Evolutionary conservation across 805 yeast species (phyloP).

Genomic region (Saccharomycopsis sp.): DNA sequence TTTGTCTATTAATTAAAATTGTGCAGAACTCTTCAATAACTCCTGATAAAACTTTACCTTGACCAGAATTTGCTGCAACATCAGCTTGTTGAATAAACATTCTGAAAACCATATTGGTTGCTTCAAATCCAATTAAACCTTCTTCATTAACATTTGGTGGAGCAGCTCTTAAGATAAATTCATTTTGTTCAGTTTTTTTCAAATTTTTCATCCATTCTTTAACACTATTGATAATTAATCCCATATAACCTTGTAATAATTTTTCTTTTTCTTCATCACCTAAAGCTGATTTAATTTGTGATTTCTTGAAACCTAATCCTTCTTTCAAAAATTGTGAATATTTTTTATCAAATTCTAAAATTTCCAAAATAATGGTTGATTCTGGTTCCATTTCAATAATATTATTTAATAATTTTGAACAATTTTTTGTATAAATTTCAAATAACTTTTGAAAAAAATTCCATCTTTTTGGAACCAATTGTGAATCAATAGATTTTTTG

Average conservation of each 20-base stretch:
- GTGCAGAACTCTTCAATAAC: conserved; percentile 63
- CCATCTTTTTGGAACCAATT: conserved; percentile 69
- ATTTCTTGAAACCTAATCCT: conserved; percentile 39
- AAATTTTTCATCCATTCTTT: conserved; percentile 76
- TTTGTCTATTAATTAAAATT: conserved; percentile 50
- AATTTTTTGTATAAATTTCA: conserved; percentile 53
- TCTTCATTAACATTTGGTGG: conserved; percentile 73
- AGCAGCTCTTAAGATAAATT: conserved; percentile 50
- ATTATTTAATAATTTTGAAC: conserved; percentile 53
- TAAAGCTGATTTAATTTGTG: conserved; percentile 41
- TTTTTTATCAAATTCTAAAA: conserved; percentile 68
- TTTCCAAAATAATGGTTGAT: conserved; percentile 59
- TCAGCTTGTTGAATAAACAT: conserved; percentile 86
- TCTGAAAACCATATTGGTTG: conserved; percentile 66
- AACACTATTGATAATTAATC: conserved; percentile 61
- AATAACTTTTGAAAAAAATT: conserved; percentile 51
- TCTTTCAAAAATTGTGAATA: conserved; percentile 45
- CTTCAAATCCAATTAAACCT: conserved; percentile 56
- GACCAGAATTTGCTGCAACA: conserved; percentile 77
- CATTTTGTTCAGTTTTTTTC: conserved; percentile 50
- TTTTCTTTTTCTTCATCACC: conserved; percentile 64
- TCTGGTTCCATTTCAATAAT: conserved; percentile 68
- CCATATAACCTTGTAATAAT: conserved; percentile 69
- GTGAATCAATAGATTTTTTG: conserved; percentile 47
- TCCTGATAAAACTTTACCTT: conserved; percentile 68